Percentiles rank a stretch among this genome's conserved stretches.
These are phyloP conservation scores for Haplographium delicatum DNA, from an alignment of 495 filamentous ascomycete genomes.

Conservation along the genomic window DNA sequence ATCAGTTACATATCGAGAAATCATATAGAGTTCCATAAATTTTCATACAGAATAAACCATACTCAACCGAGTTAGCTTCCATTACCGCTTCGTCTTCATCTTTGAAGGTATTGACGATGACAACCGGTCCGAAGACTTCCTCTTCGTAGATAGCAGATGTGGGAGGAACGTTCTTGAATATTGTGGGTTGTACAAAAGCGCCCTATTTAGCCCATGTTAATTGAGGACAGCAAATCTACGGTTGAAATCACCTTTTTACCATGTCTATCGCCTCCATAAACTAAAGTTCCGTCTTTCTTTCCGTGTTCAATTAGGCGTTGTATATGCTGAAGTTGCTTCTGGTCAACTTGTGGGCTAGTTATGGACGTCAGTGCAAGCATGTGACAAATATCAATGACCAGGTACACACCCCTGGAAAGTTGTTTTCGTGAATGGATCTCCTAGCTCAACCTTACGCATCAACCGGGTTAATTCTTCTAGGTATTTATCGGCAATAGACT, in stretches of 20 bases:
- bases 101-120: conserved; percentile 71
- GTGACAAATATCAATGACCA: too few relatives aligned
- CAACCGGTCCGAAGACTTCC: conserved; percentile 90
- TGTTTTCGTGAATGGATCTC: neutral
- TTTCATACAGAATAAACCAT: neutral
- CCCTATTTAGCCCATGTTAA: conserved; percentile 30
- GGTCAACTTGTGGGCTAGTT: neutral
- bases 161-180: conserved; percentile 82
- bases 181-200: conserved; percentile 69
- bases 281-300: neutral
- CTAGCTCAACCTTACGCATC: neutral
- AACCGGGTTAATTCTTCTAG: neutral
- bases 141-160: conserved; percentile 78
- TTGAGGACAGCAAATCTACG: neutral
- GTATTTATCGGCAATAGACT: neutral
- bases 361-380: too few relatives aligned
- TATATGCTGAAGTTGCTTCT: neutral
- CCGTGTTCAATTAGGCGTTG: neutral
- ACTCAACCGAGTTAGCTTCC: neutral
- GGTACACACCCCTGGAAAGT: neutral
- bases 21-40: too few relatives aligned
- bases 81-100: conserved; percentile 73
- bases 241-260: neutral
- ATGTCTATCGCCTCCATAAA: neutral
- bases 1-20: too few relatives aligned